A percentile compares a stretch with the other conserved stretches of the same genome.
Conservation (phyloP, 768 basidiomycete genomes). For the Psilocybe cyanescens region DNA sequence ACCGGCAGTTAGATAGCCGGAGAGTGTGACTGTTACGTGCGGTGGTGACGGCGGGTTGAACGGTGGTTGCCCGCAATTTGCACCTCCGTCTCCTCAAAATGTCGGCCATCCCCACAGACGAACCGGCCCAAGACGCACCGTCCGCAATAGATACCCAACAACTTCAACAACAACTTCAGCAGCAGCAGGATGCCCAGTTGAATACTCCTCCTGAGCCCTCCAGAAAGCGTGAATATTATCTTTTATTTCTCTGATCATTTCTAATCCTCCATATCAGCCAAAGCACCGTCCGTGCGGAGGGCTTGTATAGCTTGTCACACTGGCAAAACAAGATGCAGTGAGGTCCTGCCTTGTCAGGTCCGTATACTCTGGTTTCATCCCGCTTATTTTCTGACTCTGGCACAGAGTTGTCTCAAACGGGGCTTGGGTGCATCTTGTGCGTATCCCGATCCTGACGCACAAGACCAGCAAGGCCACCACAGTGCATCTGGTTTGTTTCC, state of each 20-base stretch:
- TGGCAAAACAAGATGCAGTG: slow-evolving; percentile 84
- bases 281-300: slow-evolving; percentile 80
- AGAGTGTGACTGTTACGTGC: slow-evolving; percentile 20
- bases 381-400: slow-evolving; percentile 7
- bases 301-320: slow-evolving; percentile 83
- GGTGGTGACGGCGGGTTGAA: slow-evolving; percentile 20
- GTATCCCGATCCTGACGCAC: slow-evolving; percentile 78
- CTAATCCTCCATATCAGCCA: slow-evolving; percentile 48
- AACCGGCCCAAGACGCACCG: slow-evolving; percentile 57
- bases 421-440: slow-evolving; percentile 72
- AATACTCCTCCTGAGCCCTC: slow-evolving; percentile 34
- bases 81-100: slow-evolving; percentile 42
- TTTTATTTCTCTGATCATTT: slow-evolving; percentile 21
- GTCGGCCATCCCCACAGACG: slow-evolving; percentile 78
- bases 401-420: slow-evolving; percentile 80
- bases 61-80: slow-evolving; percentile 30
- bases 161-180: slow-evolving; percentile 54
- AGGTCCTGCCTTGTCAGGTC: slow-evolving; percentile 83
- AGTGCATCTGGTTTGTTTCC: slow-evolving; percentile 37
- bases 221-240: slow-evolving; percentile 60
- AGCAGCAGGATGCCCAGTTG: slow-evolving; percentile 40
- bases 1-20: slow-evolving; percentile 14
- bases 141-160: slow-evolving; percentile 64
- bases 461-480: slow-evolving; percentile 47
- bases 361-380: slow-evolving; percentile 9